Conservation (phyloP, 495 filamentous ascomycete genomes). For the Trichocladium antarcticum region DNA sequence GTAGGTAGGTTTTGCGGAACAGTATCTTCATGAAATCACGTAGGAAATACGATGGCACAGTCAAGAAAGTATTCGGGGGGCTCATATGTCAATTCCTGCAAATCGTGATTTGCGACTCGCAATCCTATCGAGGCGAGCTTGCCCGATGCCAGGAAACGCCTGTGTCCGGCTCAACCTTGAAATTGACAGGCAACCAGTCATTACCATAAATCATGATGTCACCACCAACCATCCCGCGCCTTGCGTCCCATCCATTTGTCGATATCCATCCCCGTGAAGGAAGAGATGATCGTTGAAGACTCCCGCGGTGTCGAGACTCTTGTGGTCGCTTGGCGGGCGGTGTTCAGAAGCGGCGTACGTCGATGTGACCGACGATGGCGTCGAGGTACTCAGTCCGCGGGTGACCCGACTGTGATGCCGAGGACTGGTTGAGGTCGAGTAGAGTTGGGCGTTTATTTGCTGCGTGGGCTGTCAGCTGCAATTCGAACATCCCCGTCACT, state of each 20-base stretch:
- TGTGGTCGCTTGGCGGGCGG: constrained; percentile 11
- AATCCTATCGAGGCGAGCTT: constrained; percentile 16
- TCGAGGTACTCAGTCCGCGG: constrained; percentile 12
- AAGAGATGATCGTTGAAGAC: constrained; percentile 6
- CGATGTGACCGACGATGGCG: constrained; percentile 5
- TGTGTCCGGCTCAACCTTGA: constrained; percentile 20
- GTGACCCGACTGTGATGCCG: constrained; percentile 10
- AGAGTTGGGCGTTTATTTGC: constrained; percentile 56
- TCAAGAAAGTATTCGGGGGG: too few relatives aligned
- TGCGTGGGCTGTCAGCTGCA: constrained; percentile 31
- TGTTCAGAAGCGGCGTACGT: constrained; percentile 15
- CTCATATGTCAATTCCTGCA: constrained; percentile 17
- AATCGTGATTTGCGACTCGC: constrained; percentile 17
- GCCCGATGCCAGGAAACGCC: constrained; percentile 18
- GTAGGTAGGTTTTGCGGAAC: background rate
- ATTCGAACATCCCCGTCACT: constrained; percentile 2
- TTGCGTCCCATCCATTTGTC: constrained; percentile 10
- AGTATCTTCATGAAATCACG: background rate
- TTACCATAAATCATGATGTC: constrained; percentile 16
- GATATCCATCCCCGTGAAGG: constrained; percentile 4
- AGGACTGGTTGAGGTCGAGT: constrained; percentile 29
- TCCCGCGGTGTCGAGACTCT: constrained; percentile 11
- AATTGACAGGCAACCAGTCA: constrained; percentile 24
- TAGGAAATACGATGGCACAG: background rate
- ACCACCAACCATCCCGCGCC: constrained; percentile 16